A percentile compares a stretch with the other conserved stretches of the same genome.
These are phyloP conservation scores for Neotropicomus parvogracilis DNA, from an alignment of 1,284 basidiomycete genomes.

Conservation along the genomic window DNA sequence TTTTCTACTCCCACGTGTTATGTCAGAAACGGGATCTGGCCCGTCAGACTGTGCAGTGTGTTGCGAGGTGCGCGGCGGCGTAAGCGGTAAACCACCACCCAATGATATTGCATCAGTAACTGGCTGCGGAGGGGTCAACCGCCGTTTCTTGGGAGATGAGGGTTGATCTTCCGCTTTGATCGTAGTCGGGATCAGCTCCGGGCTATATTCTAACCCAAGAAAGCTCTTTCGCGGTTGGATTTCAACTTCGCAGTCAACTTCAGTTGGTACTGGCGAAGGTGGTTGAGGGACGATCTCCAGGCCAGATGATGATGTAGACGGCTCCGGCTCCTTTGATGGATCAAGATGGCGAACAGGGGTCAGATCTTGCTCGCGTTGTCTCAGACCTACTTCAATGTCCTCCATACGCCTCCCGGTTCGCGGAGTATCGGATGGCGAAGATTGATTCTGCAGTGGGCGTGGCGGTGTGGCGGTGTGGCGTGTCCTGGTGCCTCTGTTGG, in stretches of 20 bases:
- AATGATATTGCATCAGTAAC: background rate
- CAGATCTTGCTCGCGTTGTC: slow-evolving; percentile 16
- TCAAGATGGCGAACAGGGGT: slow-evolving; percentile 11
- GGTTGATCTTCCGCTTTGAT: slow-evolving; percentile 22
- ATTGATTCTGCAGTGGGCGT: background rate
- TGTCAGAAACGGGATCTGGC: background rate
- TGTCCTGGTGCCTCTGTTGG: background rate
- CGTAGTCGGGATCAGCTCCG: slow-evolving; percentile 3
- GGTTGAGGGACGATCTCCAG: slow-evolving; percentile 16
- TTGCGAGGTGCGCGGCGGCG: slow-evolving; percentile 24
- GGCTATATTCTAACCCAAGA: slow-evolving; percentile 21
- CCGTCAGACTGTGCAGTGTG: slow-evolving; percentile 1
- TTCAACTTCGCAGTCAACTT: slow-evolving; percentile 22
- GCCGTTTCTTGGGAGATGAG: slow-evolving; percentile 25
- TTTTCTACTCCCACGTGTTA: slow-evolving; percentile 11
- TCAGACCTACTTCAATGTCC: slow-evolving; percentile 20
- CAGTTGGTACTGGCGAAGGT: slow-evolving; percentile 27
- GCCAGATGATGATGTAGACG: background rate
- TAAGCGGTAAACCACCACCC: slow-evolving; percentile 7
- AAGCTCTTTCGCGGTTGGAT: slow-evolving; percentile 23
- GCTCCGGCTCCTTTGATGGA: slow-evolving; percentile 6
- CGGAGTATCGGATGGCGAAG: slow-evolving; percentile 4
- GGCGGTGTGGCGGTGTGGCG: background rate
- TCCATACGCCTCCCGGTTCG: slow-evolving; percentile 18
- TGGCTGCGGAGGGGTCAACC: slow-evolving; percentile 10